Conservation (phyloP, 2,329 filamentous ascomycete species). For the Fusarium pseudonygamai region DNA sequence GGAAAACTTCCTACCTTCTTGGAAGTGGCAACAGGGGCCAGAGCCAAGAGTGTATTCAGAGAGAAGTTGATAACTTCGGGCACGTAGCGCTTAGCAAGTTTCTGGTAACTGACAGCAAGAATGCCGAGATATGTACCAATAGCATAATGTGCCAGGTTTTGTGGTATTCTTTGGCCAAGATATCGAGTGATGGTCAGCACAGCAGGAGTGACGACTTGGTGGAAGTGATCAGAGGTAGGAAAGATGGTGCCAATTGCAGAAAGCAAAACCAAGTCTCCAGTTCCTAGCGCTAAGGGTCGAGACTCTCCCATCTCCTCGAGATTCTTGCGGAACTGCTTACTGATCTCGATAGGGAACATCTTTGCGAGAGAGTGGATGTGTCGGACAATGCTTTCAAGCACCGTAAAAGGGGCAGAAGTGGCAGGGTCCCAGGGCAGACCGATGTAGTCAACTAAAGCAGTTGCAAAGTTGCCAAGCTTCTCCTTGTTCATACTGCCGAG, state of each 20-base stretch:
- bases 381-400: conserved; percentile 82
- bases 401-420: conserved; percentile 66
- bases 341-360: conserved; percentile 81
- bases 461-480: conserved; percentile 76
- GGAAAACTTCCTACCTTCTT: conserved; percentile 67
- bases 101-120: conserved; percentile 83
- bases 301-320: conserved; percentile 65
- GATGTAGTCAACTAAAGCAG: conserved; percentile 71
- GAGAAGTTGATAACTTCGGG: conserved; percentile 88
- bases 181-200: conserved; percentile 86
- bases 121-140: conserved; percentile 83
- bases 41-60: conserved; percentile 74
- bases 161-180: conserved; percentile 79
- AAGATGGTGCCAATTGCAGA: conserved; percentile 87
- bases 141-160: conserved; percentile 71
- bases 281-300: conserved; percentile 63
- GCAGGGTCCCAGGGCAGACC: conserved; percentile 57
- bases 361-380: conserved; percentile 95
- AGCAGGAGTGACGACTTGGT: conserved; percentile 91
- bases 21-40: conserved; percentile 66
- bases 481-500: conserved; percentile 86
- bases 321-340: conserved; percentile 78
- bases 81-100: conserved; percentile 84
- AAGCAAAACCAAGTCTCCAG: conserved; percentile 82
- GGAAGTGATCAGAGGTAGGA: conserved; percentile 96